These are phyloP conservation scores for Penicillium sp. DNA, from an alignment of 2,329 filamentous ascomycete species.

Conservation along the genomic window DNA sequence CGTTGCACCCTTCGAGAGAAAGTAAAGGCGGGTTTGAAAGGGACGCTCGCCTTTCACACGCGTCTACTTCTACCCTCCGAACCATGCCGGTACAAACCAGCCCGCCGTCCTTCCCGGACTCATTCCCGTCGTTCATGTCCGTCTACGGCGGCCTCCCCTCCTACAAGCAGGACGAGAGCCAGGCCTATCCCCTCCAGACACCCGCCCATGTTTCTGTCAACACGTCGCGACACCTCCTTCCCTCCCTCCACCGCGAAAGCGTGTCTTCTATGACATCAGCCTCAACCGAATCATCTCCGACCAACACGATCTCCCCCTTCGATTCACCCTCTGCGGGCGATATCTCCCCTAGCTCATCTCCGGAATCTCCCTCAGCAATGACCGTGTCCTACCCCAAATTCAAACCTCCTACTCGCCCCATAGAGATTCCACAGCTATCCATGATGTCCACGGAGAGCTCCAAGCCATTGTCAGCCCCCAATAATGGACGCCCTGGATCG, in stretches of 20 bases:
- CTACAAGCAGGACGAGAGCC: constrained; percentile 28
- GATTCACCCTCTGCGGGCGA: constrained; percentile 88
- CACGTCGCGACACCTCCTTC: constrained; percentile 24
- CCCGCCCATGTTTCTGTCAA: constrained; percentile 28
- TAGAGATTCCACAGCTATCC: constrained; percentile 24
- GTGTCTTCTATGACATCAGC: constrained; percentile 56
- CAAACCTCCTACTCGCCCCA: constrained; percentile 27
- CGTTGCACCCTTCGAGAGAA: constrained; percentile 1
- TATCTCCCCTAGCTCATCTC: constrained; percentile 84
- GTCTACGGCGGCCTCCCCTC: constrained; percentile 46
- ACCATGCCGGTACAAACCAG: constrained; percentile 42
- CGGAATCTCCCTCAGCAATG: constrained; percentile 77
- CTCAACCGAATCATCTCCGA: constrained; percentile 90
- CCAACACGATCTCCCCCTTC: constrained; percentile 86
- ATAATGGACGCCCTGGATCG: constrained; percentile 40
- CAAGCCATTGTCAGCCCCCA: constrained; percentile 21
- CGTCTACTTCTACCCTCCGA: constrained; percentile 11
- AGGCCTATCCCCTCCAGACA: constrained; percentile 25
- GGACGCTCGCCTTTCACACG: constrained; percentile 27
- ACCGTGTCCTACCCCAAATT: constrained; percentile 50
- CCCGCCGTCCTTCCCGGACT: constrained; percentile 39
- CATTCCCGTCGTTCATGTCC: constrained; percentile 52
- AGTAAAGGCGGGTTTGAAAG: constrained; percentile 17
- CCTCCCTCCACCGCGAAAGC: constrained; percentile 41
- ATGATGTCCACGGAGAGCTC: constrained; percentile 29